phyloP scores from a whole-genome alignment of 208 protist species.

The Trypanosoma avium region DNA sequence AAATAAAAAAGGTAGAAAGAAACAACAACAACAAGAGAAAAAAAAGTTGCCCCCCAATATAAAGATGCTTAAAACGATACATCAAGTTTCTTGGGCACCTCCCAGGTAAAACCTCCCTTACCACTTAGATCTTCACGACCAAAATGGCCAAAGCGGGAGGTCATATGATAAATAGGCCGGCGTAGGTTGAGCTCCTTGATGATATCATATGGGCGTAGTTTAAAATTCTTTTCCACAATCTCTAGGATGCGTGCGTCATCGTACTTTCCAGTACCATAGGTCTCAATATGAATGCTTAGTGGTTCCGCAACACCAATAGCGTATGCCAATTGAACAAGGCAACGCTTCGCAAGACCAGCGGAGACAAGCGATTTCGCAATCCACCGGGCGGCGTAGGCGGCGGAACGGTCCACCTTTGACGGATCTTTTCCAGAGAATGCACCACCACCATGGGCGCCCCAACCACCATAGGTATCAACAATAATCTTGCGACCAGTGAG shows the following conservation, averaged over 20 bases:
- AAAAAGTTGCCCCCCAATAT: not conserved
- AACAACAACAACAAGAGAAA: too few relatives aligned
- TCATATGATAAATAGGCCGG: conserved; percentile 97
- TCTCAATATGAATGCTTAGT: conserved; percentile 98
- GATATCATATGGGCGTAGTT: conserved; percentile 97
- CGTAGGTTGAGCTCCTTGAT: conserved; percentile 96
- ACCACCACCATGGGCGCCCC: conserved; percentile 99
- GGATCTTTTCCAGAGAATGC: conserved; percentile 99
- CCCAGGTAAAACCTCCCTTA: conserved; percentile 97
- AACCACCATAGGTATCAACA: conserved; percentile 99
- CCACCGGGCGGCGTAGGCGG: conserved; percentile 98
- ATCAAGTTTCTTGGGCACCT: conserved; percentile 95
- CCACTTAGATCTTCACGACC: conserved; percentile 91
- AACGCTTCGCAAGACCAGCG: conserved; percentile 91
- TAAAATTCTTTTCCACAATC: conserved; percentile 98
- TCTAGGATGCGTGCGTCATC: conserved; percentile 70
- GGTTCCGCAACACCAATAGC: conserved; percentile 99
- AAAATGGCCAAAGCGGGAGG: conserved; percentile 99
- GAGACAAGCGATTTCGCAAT: conserved; percentile 99
- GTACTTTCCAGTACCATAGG: conserved; percentile 96
- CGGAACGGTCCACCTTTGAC: conserved; percentile 99
- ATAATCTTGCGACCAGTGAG: conserved; percentile 99
- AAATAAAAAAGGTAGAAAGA: conserved; percentile 15
- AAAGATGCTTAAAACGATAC: conserved; percentile 51
- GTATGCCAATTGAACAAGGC: conserved; percentile 99